Base-by-base conservation (phyloP, 2,329 filamentous ascomycete species). In the Saccharata proteae region DNA sequence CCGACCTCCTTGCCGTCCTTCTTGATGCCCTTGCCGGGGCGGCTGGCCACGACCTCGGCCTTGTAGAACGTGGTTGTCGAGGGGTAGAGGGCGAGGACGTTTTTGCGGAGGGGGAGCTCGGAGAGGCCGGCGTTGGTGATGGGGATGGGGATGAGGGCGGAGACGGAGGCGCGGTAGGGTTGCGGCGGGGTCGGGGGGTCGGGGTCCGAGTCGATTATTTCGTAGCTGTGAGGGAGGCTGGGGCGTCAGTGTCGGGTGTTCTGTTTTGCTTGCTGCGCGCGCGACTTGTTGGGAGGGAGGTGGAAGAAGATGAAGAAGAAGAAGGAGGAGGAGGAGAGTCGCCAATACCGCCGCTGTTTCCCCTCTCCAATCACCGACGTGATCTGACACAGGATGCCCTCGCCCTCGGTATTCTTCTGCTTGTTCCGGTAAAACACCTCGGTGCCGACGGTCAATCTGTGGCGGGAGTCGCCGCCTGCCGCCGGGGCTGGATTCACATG, bases 21-120 rank as follows among this genome's bases (percentile, higher is more conserved):
- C 42, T 46, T 49, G 16, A 52, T 39, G 16, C 48, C 51, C 36
- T 57, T 55, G 6, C 46, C 47, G 16, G 43, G 49, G 59, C 62
- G 64, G 5, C 45, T 43, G 6, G 52, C 52, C 7, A 57, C 59
- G 4, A 67, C 62, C 40, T 66, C 62, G 1, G 64, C 64, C 39
- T 63, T 64, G 43, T 67, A 67, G 39, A 67, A 67, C 2, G 64
- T 67, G n/a, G 64, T 67, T 6, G 64, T 67, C 13, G 60, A 57
- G 2, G 64, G 64, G 38, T 67, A 67, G 32, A 66, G 51, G 17
- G 64, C 64, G 5, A 67, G 46, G 2, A 67, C 64, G n/a, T 57
- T 47, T 37, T 51, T 56, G 5, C 57, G 52, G 26, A 58, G 54
- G 10, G 46, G 41, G 13, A 67, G 42, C 35, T 62, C 58, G 1